Percentiles rank a stretch among this genome's conserved stretches.
phyloP scores from a whole-genome alignment of 345 rosid species.

The Populus tremula region DNA sequence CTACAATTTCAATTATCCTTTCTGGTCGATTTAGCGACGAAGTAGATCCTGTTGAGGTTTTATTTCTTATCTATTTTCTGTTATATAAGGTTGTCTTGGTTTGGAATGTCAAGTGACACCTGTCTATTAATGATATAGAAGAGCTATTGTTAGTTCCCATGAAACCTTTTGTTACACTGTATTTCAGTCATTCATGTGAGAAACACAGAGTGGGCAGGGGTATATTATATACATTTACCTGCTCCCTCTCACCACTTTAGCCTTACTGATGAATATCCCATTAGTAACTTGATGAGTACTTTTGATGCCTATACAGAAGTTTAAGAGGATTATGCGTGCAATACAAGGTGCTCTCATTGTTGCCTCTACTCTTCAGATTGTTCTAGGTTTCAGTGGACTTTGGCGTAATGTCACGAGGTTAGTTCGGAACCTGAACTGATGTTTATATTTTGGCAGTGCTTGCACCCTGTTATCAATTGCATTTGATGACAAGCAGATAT shows the following conservation, averaged over 20 bases:
- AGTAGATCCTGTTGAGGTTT: conserved; percentile 66
- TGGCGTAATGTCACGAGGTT: conserved; percentile 94
- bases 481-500: neutral
- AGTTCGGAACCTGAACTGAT: conserved; percentile 18
- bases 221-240: neutral
- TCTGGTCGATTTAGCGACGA: conserved; percentile 69
- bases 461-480: neutral
- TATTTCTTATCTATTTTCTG: conserved; percentile 19
- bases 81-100: neutral
- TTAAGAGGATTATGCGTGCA: conserved; percentile 80
- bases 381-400: conserved; percentile 96
- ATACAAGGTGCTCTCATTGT: conserved; percentile 93
- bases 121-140: neutral
- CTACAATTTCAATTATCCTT: conserved; percentile 88
- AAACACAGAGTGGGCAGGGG: neutral
- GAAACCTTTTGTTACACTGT: neutral
- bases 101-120: conserved; percentile 4
- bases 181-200: neutral
- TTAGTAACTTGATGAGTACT: conserved; percentile 2
- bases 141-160: neutral
- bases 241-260: neutral
- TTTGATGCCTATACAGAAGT: conserved; percentile 52
- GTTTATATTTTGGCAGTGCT: conserved; percentile 1
- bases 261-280: neutral
- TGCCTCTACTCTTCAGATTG: conserved; percentile 92